Percentiles rank a stretch among this genome's conserved stretches.
phyloP scores from a whole-genome alignment of 1,139 yeast species.

The Pneumocystis oryctolagi region DNA sequence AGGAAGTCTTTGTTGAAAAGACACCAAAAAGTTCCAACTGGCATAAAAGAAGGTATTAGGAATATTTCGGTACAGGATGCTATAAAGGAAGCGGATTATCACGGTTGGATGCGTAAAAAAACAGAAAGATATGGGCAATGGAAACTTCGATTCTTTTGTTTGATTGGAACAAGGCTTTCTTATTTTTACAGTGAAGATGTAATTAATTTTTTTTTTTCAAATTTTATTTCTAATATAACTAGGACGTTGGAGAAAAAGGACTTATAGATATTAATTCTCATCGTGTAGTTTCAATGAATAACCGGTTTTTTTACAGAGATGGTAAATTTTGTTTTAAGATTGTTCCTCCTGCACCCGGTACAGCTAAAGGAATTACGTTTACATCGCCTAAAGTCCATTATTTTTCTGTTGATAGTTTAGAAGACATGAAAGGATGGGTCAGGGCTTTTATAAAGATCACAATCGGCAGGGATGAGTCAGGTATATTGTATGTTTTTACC shows the following conservation, averaged over 20 bases:
- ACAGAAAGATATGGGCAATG: slow-evolving; percentile 79
- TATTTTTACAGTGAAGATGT: slow-evolving; percentile 36
- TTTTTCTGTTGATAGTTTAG: slow-evolving; percentile 83
- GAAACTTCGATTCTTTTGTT: slow-evolving; percentile 77
- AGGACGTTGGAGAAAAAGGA: slow-evolving; percentile 77
- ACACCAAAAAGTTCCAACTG: slow-evolving; percentile 29
- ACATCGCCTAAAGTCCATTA: slow-evolving; percentile 93
- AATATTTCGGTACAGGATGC: slow-evolving; percentile 65
- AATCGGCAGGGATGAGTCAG: slow-evolving; percentile 65
- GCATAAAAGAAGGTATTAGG: slow-evolving; percentile 85
- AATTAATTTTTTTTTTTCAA: background rate
- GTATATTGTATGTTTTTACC: background rate
- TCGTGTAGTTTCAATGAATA: slow-evolving; percentile 72
- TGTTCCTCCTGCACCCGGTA: slow-evolving; percentile 96
- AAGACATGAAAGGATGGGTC: slow-evolving; percentile 92
- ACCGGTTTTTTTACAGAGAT: slow-evolving; percentile 86
- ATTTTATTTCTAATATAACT: slow-evolving; percentile 33
- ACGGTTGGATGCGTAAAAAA: slow-evolving; percentile 94
- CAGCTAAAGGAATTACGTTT: slow-evolving; percentile 67
- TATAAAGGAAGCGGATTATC: slow-evolving; percentile 53
- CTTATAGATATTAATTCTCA: slow-evolving; percentile 91
- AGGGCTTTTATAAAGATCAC: slow-evolving; percentile 91
- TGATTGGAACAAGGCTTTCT: slow-evolving; percentile 85
- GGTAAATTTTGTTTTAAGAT: slow-evolving; percentile 86
- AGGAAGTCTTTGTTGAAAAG: background rate